Conservation (phyloP, 352 stramenopile genomes). For the Globisporangium acanthophoron region DNA sequence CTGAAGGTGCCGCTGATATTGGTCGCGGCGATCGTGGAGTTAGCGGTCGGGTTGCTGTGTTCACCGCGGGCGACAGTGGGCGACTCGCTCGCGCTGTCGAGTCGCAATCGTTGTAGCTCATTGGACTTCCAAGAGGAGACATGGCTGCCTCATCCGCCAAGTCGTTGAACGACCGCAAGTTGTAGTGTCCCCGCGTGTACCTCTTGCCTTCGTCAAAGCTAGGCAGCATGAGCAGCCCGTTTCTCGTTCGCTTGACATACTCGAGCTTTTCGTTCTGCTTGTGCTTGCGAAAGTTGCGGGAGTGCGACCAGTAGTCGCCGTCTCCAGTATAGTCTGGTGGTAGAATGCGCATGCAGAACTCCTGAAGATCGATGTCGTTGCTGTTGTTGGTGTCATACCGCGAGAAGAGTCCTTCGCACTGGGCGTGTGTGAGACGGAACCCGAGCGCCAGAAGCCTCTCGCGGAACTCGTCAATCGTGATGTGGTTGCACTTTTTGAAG, state of each 20-base stretch:
- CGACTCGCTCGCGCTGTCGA: neutral
- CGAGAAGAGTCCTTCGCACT: conserved; percentile 59
- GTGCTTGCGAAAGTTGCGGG: conserved; percentile 48
- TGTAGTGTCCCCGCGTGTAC: conserved; percentile 46
- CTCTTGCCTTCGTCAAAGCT: conserved; percentile 52
- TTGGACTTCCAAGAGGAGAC: conserved; percentile 3
- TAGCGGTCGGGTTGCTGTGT: conserved; percentile 2
- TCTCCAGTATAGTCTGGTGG: conserved; percentile 77
- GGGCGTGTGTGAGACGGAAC: conserved; percentile 57
- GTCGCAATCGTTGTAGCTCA: neutral
- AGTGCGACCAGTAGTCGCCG: conserved; percentile 71
- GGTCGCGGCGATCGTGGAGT: conserved; percentile 20
- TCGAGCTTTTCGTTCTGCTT: conserved; percentile 41
- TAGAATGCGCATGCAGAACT: conserved; percentile 76
- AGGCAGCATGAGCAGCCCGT: conserved; percentile 53
- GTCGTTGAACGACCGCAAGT: conserved; percentile 33
- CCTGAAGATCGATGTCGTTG: conserved; percentile 75
- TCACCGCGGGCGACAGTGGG: conserved; percentile 3
- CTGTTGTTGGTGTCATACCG: conserved; percentile 77
- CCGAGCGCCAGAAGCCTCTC: conserved; percentile 62
- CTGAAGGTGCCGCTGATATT: neutral
- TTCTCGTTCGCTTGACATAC: conserved; percentile 58
- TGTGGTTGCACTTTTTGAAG: conserved; percentile 71
- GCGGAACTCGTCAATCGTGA: conserved; percentile 71
- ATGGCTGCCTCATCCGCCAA: conserved; percentile 19